These are phyloP conservation scores for Streptanthus diversifolius DNA, from an alignment of 345 rosid genomes.

Conservation along the genomic window DNA sequence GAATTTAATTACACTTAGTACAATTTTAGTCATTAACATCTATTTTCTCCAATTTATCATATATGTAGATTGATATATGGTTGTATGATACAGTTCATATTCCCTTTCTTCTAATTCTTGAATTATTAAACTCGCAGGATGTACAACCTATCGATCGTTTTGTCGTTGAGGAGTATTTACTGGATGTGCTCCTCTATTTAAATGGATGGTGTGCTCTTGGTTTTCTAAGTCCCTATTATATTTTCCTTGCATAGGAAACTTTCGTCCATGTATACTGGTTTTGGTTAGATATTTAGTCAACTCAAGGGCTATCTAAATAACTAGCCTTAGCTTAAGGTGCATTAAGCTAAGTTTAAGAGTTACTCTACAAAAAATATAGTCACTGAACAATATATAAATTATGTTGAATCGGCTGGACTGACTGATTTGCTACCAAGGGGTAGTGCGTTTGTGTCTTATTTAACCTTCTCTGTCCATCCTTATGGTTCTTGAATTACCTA, in stretches of 20 bases:
- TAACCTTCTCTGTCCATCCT: background rate
- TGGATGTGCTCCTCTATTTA: slow-evolving; percentile 89
- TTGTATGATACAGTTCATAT: background rate
- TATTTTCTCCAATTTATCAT: background rate
- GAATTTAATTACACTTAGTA: slow-evolving; percentile 1
- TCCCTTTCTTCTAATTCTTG: slow-evolving; percentile 9
- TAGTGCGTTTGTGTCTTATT: background rate
- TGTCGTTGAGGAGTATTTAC: slow-evolving; percentile 84
- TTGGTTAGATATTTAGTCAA: slow-evolving; percentile 10
- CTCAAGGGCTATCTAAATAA: background rate
- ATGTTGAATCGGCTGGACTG: background rate
- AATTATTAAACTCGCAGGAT: slow-evolving; percentile 53
- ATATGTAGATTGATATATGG: slow-evolving; percentile 19
- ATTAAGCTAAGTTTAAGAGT: background rate
- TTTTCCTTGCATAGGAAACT: background rate
- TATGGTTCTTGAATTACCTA: background rate
- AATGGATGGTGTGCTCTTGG: slow-evolving; percentile 73
- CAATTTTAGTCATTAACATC: background rate
- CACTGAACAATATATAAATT: background rate
- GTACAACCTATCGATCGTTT: slow-evolving; percentile 93
- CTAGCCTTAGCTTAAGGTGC: background rate
- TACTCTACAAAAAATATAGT: background rate
- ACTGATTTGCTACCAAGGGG: background rate
- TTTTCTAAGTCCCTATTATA: background rate
- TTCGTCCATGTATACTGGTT: background rate